Evolutionary conservation across 2,329 filamentous ascomycete species (phyloP).

Genomic region (Pestalotiopsis sp.): DNA sequence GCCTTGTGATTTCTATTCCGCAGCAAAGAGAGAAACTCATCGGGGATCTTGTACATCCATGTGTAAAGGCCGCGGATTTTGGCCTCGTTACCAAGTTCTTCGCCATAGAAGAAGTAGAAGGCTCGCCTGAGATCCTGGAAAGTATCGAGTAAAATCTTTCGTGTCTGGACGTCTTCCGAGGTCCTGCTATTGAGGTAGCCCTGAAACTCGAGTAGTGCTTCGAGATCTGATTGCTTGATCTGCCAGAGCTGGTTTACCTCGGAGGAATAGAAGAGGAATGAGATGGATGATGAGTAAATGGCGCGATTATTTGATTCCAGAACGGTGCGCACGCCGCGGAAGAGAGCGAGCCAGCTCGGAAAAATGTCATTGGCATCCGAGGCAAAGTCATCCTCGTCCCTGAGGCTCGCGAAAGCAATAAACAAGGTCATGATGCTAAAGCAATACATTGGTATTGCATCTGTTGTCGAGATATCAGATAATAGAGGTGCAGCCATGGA

Average conservation of each 20-base stretch:
- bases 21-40: slow-evolving; percentile 16
- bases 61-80: not conserved
- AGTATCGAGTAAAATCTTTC: not conserved
- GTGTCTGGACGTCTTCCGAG: not conserved
- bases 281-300: not conserved
- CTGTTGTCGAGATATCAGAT: slow-evolving; percentile 25
- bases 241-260: not conserved
- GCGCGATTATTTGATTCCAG: not conserved
- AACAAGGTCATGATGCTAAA: slow-evolving; percentile 40
- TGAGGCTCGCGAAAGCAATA: slow-evolving; percentile 36
- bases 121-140: not conserved
- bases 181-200: not conserved
- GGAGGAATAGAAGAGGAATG: not conserved
- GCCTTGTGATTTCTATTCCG: slow-evolving; percentile 25
- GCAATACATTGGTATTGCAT: slow-evolving; percentile 37
- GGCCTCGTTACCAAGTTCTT: not conserved
- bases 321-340: not conserved
- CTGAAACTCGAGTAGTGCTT: not conserved
- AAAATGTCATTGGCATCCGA: slow-evolving; percentile 29
- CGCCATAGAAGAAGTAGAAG: not conserved
- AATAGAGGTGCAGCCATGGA: slow-evolving; percentile 33
- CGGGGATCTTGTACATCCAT: not conserved
- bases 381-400: slow-evolving; percentile 35
- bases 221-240: not conserved
- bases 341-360: not conserved